Evolutionary conservation across 148 eudicot genomes (phyloP), one percentile per base, ranked within the genome.

Genomic region (Silene uniflora): DNA sequence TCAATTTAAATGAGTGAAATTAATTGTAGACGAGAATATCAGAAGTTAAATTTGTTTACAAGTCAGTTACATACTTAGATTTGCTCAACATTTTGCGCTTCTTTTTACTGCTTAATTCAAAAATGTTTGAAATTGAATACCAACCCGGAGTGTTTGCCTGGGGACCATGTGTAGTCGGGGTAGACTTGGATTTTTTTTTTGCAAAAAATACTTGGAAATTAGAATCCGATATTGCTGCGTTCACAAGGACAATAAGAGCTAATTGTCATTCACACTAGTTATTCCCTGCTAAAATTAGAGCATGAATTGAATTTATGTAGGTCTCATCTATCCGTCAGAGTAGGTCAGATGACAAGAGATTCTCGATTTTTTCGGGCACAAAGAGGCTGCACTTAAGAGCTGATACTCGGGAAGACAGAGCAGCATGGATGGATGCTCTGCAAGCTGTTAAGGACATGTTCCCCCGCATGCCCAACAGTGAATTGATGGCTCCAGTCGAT

Each of bases 321-420:
- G 91, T 92, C 76, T 86, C 98, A 69, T 82, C 98, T 2, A 87
- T 91, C 10, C 86, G 96, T 25, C 91, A 88, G 87, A 91, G 98
- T 82, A 83, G 87, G 77, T 91, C 98, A 67, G 97, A 93, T 87
- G 98, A 93, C 83, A 89, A 85, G 81, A 93, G 91, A 71, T 93
- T 93, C 84, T 93, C 89, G 7, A 91, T 93, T 52, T 93, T 87
- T 76, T 91, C 98, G 19, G 98, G 97, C 54, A 93, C 97, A 35
- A 93, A 91, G 84, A 91, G 88, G 85, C 86, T 93, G 83, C 98
- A 91, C 79, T 76, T 93, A 75, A 88, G 94, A 75, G 91, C 98
- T 17, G 97, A 93, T 35, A 84, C 89, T 22, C 83, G 85, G 63
- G 97, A 91, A 16, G 98, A 93, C 80, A 80, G 92, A 69, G 76